A percentile compares a stretch with the other conserved stretches of the same genome.
These are phyloP conservation scores for Vanilla planifolia DNA, from an alignment of 106 monocot genomes.

Conservation along the genomic window DNA sequence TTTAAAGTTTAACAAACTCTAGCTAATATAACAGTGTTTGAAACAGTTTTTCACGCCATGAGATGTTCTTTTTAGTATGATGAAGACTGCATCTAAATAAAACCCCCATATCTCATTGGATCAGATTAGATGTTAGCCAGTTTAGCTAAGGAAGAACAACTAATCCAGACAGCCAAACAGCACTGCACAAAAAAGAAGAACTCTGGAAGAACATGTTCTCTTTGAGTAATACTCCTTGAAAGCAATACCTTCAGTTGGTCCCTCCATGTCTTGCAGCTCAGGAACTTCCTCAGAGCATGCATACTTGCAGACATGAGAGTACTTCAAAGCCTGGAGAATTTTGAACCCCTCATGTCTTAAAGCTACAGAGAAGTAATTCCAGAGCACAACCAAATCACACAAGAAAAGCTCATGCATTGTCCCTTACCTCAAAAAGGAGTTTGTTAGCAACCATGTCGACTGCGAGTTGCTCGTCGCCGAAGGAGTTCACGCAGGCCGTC, in stretches of 20 bases:
- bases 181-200: neutral
- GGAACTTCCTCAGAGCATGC: constrained; percentile 98
- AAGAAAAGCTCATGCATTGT: too few species aligned
- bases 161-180: neutral
- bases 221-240: neutral
- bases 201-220: neutral
- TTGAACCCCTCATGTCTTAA: neutral
- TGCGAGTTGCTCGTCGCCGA: constrained; percentile 95
- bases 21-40: too few species aligned
- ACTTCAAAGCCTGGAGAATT: constrained; percentile 56
- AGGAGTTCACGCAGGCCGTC: constrained; percentile 91
- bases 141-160: neutral
- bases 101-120: too few species aligned
- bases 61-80: too few species aligned
- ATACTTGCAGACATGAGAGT: constrained; percentile 97
- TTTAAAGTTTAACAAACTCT: too few species aligned
- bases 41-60: too few species aligned
- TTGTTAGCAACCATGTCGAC: constrained; percentile 93
- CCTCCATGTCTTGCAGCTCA: constrained; percentile 97
- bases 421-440: constrained; percentile 96
- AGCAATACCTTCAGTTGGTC: constrained; percentile 66
- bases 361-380: too few species aligned
- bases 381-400: too few species aligned
- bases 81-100: too few species aligned
- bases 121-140: neutral